Percentiles rank a stretch among this genome's conserved stretches.
Conservation (phyloP, 1,139 yeast species). For the Saccharomyces hybrid region DNA sequence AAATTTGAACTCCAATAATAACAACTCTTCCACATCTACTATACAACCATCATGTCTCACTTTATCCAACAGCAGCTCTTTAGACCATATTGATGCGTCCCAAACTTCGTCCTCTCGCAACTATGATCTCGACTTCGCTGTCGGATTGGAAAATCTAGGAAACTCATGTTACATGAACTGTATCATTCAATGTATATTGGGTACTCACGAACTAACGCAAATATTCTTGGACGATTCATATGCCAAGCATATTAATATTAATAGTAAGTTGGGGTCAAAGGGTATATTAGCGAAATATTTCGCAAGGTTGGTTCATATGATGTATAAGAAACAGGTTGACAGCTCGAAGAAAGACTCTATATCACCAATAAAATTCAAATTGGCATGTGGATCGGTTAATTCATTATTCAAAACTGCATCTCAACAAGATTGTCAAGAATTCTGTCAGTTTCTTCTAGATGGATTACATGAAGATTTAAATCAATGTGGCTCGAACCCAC, state of each 20-base stretch:
- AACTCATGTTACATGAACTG: conserved; percentile 95
- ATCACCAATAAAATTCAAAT: conserved; percentile 45
- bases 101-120: not conserved
- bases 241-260: conserved; percentile 62
- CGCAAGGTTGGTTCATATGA: conserved; percentile 54
- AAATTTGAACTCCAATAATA: not conserved
- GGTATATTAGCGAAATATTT: conserved; percentile 74
- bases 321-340: conserved; percentile 34
- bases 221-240: conserved; percentile 53
- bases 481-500: conserved; percentile 50
- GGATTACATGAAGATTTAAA: conserved; percentile 85
- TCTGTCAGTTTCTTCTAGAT: conserved; percentile 74
- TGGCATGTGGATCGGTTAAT: conserved; percentile 60
- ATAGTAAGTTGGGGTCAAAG: conserved; percentile 72
- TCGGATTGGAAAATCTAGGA: conserved; percentile 75
- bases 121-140: conserved; percentile 31
- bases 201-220: conserved; percentile 41
- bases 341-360: conserved; percentile 27
- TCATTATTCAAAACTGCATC: conserved; percentile 65
- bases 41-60: not conserved
- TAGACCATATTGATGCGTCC: not conserved
- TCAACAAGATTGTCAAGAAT: conserved; percentile 94
- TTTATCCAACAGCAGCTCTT: not conserved
- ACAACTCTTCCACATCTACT: not conserved
- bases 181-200: conserved; percentile 71